Evolutionary conservation across 2,329 filamentous ascomycete genomes (phyloP).

Genomic region (Parafenestella ontariensis): DNA sequence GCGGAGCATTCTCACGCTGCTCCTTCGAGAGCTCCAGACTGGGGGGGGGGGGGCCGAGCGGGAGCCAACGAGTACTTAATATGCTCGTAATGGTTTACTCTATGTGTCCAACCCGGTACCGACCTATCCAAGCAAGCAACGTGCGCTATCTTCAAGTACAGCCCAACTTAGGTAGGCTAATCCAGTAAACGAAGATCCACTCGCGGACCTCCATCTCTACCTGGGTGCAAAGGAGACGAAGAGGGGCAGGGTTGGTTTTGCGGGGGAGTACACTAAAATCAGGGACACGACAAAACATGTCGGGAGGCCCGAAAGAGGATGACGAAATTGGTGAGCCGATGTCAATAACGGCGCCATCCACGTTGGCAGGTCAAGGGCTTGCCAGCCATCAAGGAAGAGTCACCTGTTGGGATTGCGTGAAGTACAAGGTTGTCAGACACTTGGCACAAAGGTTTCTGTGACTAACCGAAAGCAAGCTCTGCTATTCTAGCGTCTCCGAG

Average conservation of each 20-base stretch:
- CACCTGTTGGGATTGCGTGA: constrained; percentile 12
- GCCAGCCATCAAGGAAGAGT: constrained; percentile 10
- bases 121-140: constrained; percentile 10
- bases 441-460: constrained; percentile 28
- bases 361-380: constrained; percentile 4
- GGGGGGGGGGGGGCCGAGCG: constrained; percentile 9
- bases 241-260: constrained; percentile 21
- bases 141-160: constrained; percentile 14
- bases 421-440: constrained; percentile 12
- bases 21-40: constrained; percentile 30
- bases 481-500: constrained; percentile 11
- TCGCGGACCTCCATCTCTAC: constrained; percentile 28
- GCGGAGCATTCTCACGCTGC: constrained; percentile 26
- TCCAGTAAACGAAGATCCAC: constrained; percentile 17
- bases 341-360: constrained; percentile 9
- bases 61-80: constrained; percentile 28
- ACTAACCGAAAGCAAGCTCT: constrained; percentile 31
- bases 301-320: constrained; percentile 11
- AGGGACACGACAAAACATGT: constrained; percentile 13
- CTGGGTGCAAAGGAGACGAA: constrained; percentile 17
- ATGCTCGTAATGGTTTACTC: constrained; percentile 25
- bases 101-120: too few relatives aligned
- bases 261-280: constrained; percentile 29
- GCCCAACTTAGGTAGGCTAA: constrained; percentile 22
- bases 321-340: constrained; percentile 13